Base-by-base conservation (phyloP, 2,329 filamentous ascomycete genomes). In the Colletotrichum filicis region DNA sequence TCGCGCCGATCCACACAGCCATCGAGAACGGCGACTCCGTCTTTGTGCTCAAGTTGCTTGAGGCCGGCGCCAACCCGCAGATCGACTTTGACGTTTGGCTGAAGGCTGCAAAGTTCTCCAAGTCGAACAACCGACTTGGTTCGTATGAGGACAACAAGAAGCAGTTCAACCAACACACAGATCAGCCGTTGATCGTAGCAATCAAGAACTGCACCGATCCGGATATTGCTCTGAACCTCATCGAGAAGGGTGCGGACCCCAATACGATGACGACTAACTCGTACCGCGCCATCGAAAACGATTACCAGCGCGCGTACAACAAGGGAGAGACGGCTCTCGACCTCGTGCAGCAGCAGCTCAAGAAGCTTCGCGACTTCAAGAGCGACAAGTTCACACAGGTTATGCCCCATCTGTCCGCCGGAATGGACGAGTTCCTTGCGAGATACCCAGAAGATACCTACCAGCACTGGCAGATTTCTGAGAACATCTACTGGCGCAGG, bases 121-220 rank as follows among this genome's bases (percentile, higher is more conserved):
- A 85, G 1, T 83, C 81, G 55, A 76, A 85, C 26, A 78, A 79
- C 24, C 76, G 77, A 2, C 78, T 85, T 3, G 76, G 83, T 24
- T 82, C 77, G 19, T 78, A 86, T 1, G 88, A 92, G 26, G 62
- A 80, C 0, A 91, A 91, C 67, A 81, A 87, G 69, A 80, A 81
- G 1, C 76, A 76, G 0, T 94, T 91, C 79, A 79, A 85, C 4
- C 73, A 80, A 6, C 79, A 76, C 1, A 78, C 88, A 12, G 85
- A 89, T 66, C 94, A 96, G 77, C 94, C 94, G 0, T 82, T 97
- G 16, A 85, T 95, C 11, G 71, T 86, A 4, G 94, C 94, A 16
- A 87, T 82, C 78, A 89, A 76, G 71, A 76, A 77, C 49, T 91
- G 77, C 81, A 83, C n/a, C 2, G 76, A 81, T 19, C 83, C 84